These are phyloP conservation scores for Daldinia sp. DNA, from an alignment of 2,329 filamentous ascomycete genomes.

Conservation along the genomic window DNA sequence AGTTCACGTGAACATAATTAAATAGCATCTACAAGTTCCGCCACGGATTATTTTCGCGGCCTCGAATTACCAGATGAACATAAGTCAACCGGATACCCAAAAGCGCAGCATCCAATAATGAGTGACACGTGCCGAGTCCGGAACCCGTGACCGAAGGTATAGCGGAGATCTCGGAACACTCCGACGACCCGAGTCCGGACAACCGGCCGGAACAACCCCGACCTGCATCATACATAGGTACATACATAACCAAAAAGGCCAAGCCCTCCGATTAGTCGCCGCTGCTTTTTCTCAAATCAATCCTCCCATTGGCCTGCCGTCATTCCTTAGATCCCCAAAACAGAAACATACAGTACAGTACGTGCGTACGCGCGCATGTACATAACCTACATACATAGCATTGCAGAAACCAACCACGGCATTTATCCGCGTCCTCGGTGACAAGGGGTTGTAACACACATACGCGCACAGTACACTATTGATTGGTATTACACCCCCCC, in stretches of 20 bases:
- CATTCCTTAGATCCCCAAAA: not conserved
- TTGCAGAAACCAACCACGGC: constrained; percentile 7
- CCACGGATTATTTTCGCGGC: not conserved
- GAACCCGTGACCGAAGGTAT: not conserved
- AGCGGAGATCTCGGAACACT: not conserved
- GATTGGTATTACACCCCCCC: not conserved
- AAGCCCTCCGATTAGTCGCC: not conserved
- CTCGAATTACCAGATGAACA: not conserved
- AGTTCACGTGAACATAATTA: not conserved
- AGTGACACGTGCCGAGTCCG: not conserved
- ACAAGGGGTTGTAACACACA: not conserved
- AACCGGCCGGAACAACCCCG: constrained; percentile 3
- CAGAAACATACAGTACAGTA: not conserved
- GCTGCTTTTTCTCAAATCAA: not conserved
- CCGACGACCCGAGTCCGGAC: not conserved
- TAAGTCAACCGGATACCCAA: not conserved
- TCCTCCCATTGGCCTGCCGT: not conserved
- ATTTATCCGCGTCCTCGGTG: constrained; percentile 11
- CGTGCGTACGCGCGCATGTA: not conserved
- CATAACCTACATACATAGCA: not conserved
- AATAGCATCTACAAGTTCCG: not conserved
- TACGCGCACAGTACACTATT: too few species aligned
- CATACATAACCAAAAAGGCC: not conserved
- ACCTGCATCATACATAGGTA: not conserved
- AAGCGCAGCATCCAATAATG: not conserved